These are phyloP conservation scores for Raffaelea albimanens DNA, from an alignment of 2,329 filamentous ascomycete genomes.

Conservation along the genomic window DNA sequence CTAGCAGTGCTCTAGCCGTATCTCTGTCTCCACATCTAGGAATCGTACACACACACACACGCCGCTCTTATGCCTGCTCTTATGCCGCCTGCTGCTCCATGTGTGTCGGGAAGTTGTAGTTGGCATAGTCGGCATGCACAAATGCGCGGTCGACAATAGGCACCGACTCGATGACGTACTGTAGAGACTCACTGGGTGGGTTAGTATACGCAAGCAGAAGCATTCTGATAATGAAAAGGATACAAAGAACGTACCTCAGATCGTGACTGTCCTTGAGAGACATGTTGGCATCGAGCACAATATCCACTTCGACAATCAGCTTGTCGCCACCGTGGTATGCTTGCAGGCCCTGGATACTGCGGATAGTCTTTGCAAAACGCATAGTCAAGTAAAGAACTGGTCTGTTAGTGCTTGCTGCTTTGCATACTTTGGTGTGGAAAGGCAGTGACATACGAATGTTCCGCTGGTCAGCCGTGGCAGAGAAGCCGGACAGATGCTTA, in stretches of 20 bases:
- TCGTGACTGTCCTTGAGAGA: constrained; percentile 74
- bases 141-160: constrained; percentile 68
- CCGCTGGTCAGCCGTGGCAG: constrained; percentile 69
- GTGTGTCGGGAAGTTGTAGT: constrained; percentile 52
- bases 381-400: constrained; percentile 77
- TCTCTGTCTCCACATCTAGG: too few relatives aligned
- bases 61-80: not conserved
- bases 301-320: constrained; percentile 72
- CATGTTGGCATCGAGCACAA: constrained; percentile 69
- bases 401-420: not conserved
- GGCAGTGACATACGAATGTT: constrained; percentile 48
- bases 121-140: constrained; percentile 57
- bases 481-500: constrained; percentile 69
- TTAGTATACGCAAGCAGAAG: not conserved
- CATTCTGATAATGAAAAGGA: not conserved
- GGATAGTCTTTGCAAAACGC: constrained; percentile 83
- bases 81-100: constrained; percentile 33
- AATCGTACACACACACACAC: constrained; percentile 1
- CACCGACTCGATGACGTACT: constrained; percentile 78
- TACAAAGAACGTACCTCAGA: constrained; percentile 35
- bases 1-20: too few relatives aligned
- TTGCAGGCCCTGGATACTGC: constrained; percentile 74
- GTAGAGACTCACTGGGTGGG: constrained; percentile 53
- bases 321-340: constrained; percentile 83
- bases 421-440: not conserved